Conservation (phyloP, 1,284 basidiomycete species). For the Rhodofomes roseus region DNA sequence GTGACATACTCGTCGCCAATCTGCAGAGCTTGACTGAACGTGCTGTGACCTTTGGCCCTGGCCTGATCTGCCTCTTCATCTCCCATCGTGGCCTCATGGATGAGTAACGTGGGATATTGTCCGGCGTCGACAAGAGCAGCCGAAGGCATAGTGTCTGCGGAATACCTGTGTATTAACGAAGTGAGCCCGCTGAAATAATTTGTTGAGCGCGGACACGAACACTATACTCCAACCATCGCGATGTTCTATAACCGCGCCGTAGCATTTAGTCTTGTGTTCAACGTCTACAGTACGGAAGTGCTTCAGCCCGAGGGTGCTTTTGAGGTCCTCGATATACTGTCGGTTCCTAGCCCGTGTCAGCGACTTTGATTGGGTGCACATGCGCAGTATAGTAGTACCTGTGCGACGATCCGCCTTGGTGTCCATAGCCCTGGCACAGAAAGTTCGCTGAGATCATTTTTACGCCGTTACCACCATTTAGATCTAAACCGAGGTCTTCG, state of each 20-base stretch:
- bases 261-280: constrained; percentile 69
- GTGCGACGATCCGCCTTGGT: constrained; percentile 1
- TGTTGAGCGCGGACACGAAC: constrained; percentile 39
- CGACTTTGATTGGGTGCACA: not conserved
- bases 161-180: constrained; percentile 52
- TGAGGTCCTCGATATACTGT: constrained; percentile 39
- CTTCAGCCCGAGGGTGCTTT: constrained; percentile 47
- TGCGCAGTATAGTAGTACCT: no score
- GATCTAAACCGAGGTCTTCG: constrained; percentile 63
- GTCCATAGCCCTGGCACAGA: constrained; percentile 39
- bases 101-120: constrained; percentile 72
- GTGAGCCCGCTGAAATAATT: constrained; percentile 8
- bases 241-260: constrained; percentile 69
- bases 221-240: constrained; percentile 77
- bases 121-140: constrained; percentile 67
- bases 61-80: constrained; percentile 77
- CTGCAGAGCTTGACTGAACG: constrained; percentile 83
- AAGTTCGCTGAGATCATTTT: constrained; percentile 51
- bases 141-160: constrained; percentile 87
- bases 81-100: constrained; percentile 92
- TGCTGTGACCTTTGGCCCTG: constrained; percentile 80
- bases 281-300: constrained; percentile 67
- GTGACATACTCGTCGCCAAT: constrained; percentile 60
- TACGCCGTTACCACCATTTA: constrained; percentile 43
- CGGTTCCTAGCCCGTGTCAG: constrained; percentile 32